Evolutionary conservation across 306 rosid genomes (phyloP).

Genomic region (Ceratonia siliqua): DNA sequence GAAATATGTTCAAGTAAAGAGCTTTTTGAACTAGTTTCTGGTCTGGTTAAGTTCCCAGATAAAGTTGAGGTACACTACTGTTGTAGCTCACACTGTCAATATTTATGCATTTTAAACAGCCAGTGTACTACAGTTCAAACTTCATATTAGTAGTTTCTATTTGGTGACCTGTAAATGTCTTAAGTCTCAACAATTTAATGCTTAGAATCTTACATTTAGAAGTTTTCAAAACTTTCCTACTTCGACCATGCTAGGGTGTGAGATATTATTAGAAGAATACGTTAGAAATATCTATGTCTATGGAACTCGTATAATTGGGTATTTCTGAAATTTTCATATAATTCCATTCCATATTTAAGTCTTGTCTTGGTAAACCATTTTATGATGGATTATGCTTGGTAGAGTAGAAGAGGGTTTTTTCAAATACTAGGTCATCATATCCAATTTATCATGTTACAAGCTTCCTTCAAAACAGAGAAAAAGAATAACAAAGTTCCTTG

Average conservation of each 20-base stretch:
- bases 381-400: neutral
- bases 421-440: neutral
- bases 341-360: neutral
- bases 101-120: slow-evolving; percentile 7
- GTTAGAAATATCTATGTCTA: slow-evolving; percentile 11
- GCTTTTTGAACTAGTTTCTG: slow-evolving; percentile 59
- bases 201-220: neutral
- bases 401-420: neutral
- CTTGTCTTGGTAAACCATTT: neutral
- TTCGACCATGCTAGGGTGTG: slow-evolving; percentile 7
- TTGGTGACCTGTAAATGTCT: neutral
- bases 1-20: slow-evolving; percentile 74
- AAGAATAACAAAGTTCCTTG: neutral
- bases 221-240: neutral
- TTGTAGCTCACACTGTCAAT: slow-evolving; percentile 18
- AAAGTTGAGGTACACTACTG: slow-evolving; percentile 77
- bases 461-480: no score
- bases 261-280: slow-evolving; percentile 13
- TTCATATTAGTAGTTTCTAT: slow-evolving; percentile 4
- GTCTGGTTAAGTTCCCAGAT: slow-evolving; percentile 71
- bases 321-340: slow-evolving; percentile 9
- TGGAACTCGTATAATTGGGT: neutral
- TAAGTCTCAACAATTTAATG: neutral
- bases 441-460: neutral
- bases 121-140: neutral